Percentiles rank a stretch among this genome's conserved stretches.
phyloP scores from a whole-genome alignment of 2,329 filamentous ascomycete species.

The Colletotrichum eleusines region DNA sequence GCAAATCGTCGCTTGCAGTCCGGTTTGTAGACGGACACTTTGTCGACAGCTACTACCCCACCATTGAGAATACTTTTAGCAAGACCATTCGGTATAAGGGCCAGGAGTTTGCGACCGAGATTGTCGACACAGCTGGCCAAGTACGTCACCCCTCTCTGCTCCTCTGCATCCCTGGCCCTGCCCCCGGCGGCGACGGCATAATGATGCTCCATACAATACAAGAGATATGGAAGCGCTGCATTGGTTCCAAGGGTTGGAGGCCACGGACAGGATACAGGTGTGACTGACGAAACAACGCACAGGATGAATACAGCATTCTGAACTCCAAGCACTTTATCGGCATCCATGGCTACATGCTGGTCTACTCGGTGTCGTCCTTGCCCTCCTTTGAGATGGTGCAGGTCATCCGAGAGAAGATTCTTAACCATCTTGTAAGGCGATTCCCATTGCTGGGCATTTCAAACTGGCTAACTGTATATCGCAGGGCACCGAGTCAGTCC shows the following conservation, averaged over 20 bases:
- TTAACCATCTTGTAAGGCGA: conserved; percentile 86
- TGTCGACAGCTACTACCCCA: conserved; percentile 98
- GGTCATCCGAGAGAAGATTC: conserved; percentile 95
- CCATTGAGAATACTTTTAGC: conserved; percentile 98
- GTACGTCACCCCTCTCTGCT: conserved; percentile 58
- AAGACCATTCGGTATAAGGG: conserved; percentile 94
- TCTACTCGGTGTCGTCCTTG: conserved; percentile 95
- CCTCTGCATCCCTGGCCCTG: not conserved
- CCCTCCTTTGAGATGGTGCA: conserved; percentile 98
- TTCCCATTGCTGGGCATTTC: not conserved
- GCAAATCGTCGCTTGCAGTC: conserved; percentile 97
- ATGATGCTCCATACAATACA: not conserved
- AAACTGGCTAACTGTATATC: conserved; percentile 7
- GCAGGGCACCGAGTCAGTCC: conserved; percentile 91
- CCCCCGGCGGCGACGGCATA: not conserved
- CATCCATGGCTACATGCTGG: conserved; percentile 98
- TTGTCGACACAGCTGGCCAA: conserved; percentile 97
- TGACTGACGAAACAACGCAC: conserved; percentile 42
- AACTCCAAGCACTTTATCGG: conserved; percentile 99
- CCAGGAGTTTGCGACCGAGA: conserved; percentile 95
- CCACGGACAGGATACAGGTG: not conserved
- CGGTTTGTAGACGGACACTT: conserved; percentile 98
- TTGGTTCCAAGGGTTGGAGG: not conserved
- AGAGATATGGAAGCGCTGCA: not conserved
- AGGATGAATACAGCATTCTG: conserved; percentile 98